Evolutionary conservation across 2,329 filamentous ascomycete genomes (phyloP), one percentile per base, ranked within the genome.

Genomic region (Chrysoporthe cubensis): DNA sequence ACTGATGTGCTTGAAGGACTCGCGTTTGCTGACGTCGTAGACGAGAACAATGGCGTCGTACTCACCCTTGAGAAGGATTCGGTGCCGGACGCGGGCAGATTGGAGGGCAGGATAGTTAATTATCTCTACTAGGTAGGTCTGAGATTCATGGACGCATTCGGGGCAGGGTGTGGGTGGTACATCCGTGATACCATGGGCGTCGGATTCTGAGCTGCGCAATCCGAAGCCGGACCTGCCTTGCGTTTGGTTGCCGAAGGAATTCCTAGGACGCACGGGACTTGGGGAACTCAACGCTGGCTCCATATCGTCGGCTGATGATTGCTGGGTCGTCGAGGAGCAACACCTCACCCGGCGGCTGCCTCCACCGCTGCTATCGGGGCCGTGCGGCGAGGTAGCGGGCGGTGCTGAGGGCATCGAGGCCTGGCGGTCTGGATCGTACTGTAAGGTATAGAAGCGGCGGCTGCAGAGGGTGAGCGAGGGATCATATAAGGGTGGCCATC

Each of bases 11-110:
- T 73, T 71, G 60, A 76, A 76, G 2, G 71, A 73, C 1, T 50
- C 59, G 40, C 73, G 69, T 61, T 67, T 69, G 18, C 66, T 66
- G 14, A 77, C 69, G 66, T 76, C 75, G 69, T 77, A 76, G 11
- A 76, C 71, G 0, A 77, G 71, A 18, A 77, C 65, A 11, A 76
- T 70, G 9, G 75, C 75, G 44, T 77, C 75, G 67, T 75, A 76
- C 21, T 72, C 70, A 4, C 71, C 70, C 48, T 69, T 71, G 37
- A 68, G 44, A 32, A 74, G 71, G 7, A 73, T 69, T 14, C 70
- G 68, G 3, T 69, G 61, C n/a, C 74, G 72, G 14, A 70, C 67
- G 5, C 61, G 57, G 42, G 69, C 62, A 8, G 50, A 32, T 52
- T 76, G 74, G 4, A 76, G 72, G 18, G 52, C 66, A 6, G 75